Evolutionary conservation across 2,329 filamentous ascomycete genomes (phyloP).

Genomic region (Aureobasidium musti): DNA sequence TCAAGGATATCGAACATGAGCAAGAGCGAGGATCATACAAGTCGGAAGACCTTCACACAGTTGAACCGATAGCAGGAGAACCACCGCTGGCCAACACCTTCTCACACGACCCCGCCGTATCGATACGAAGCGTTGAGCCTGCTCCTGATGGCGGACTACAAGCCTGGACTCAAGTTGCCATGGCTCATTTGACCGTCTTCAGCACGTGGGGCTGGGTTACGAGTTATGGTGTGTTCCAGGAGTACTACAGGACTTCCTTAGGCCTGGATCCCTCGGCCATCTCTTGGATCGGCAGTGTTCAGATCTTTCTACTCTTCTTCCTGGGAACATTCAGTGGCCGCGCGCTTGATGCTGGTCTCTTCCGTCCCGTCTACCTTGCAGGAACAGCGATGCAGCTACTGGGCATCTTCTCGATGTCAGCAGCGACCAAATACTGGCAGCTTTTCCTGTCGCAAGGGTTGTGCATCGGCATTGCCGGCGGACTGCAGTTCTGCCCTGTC

Average conservation of each 20-base stretch:
- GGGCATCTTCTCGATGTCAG: constrained; percentile 49
- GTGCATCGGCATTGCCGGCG: constrained; percentile 50
- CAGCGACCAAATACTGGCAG: constrained; percentile 50
- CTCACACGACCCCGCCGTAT: background rate
- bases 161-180: constrained; percentile 44
- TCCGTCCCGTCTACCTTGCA: constrained; percentile 42
- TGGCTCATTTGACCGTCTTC: constrained; percentile 40
- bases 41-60: background rate
- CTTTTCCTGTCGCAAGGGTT: constrained; percentile 53
- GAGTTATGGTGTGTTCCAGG: constrained; percentile 51
- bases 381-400: constrained; percentile 44
- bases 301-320: constrained; percentile 34
- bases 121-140: constrained; percentile 6
- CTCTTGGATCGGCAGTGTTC: constrained; percentile 35
- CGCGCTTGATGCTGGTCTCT: constrained; percentile 33
- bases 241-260: constrained; percentile 48
- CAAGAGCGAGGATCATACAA: constrained; percentile 17
- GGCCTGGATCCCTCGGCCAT: constrained; percentile 42
- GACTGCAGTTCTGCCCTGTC: constrained; percentile 45
- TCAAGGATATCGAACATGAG: background rate
- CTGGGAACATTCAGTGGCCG: constrained; percentile 30
- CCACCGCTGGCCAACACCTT: background rate
- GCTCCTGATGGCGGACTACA: constrained; percentile 49
- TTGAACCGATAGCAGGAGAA: background rate
- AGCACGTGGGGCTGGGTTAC: constrained; percentile 43